Conservation (phyloP, 805 yeast species). For the Sungouiella thailandica region DNA sequence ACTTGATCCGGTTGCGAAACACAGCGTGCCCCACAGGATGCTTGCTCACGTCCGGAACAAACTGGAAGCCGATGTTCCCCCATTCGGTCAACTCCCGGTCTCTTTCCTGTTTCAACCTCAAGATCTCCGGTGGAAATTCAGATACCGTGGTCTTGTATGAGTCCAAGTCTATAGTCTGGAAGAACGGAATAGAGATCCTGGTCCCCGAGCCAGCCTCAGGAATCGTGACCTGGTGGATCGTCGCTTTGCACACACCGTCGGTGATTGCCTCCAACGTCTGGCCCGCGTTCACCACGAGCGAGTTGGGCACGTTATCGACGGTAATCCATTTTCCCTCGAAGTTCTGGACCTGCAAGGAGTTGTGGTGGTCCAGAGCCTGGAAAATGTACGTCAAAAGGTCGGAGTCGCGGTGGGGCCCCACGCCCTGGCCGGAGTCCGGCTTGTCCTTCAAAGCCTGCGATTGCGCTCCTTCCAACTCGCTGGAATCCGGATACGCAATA, state of each 20-base stretch:
- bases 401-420: conserved; percentile 66
- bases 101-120: conserved; percentile 28
- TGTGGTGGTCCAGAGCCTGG: conserved; percentile 46
- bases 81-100: conserved; percentile 30
- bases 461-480: conserved; percentile 17
- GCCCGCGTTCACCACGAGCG: conserved; percentile 55
- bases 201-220: conserved; percentile 36
- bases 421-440: conserved; percentile 41
- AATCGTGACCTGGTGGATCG: conserved; percentile 49
- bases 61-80: conserved; percentile 40
- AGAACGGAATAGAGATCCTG: conserved; percentile 44
- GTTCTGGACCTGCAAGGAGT: conserved; percentile 53
- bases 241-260: conserved; percentile 54
- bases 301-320: conserved; percentile 44
- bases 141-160: conserved; percentile 25
- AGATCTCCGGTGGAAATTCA: conserved; percentile 24
- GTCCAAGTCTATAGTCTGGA: conserved; percentile 43
- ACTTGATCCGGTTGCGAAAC: conserved; percentile 40
- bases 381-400: conserved; percentile 56
- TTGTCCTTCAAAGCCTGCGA: conserved; percentile 25
- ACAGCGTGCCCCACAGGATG: conserved; percentile 45
- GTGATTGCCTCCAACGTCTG: conserved; percentile 59
- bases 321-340: conserved; percentile 53
- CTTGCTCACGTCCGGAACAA: conserved; percentile 28
- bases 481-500: conserved; percentile 50